phyloP scores from a whole-genome alignment of 164 flowering plant genomes.

The Buxus sempervirens region DNA sequence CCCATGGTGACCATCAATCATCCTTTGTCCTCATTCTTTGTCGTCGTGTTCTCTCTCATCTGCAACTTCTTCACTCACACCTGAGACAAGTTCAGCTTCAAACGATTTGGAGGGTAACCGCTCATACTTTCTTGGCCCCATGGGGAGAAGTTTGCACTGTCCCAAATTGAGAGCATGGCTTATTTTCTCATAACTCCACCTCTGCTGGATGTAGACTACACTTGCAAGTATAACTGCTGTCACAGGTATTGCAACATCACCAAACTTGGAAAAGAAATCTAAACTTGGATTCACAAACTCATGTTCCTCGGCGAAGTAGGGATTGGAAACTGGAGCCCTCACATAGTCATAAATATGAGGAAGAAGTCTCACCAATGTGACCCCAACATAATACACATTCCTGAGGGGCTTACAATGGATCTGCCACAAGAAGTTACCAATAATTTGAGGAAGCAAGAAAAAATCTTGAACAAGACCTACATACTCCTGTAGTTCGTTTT shows the following conservation, averaged over 20 bases:
- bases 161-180: slow-evolving; percentile 35
- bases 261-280: slow-evolving; percentile 72
- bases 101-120: slow-evolving; percentile 50
- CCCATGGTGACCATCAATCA: slow-evolving; percentile 6
- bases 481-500: slow-evolving; percentile 69
- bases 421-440: slow-evolving; percentile 78
- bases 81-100: slow-evolving; percentile 76
- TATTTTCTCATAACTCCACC: slow-evolving; percentile 60
- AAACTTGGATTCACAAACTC: slow-evolving; percentile 71
- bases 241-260: slow-evolving; percentile 63
- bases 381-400: slow-evolving; percentile 62
- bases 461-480: slow-evolving; percentile 83
- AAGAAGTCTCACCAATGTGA: slow-evolving; percentile 68
- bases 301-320: slow-evolving; percentile 60
- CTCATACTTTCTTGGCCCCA: slow-evolving; percentile 54
- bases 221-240: slow-evolving; percentile 48
- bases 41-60: slow-evolving; percentile 18
- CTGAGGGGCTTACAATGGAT: slow-evolving; percentile 58
- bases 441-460: slow-evolving; percentile 80
- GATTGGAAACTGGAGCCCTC: slow-evolving; percentile 53
- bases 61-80: slow-evolving; percentile 26
- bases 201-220: slow-evolving; percentile 67
- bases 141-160: slow-evolving; percentile 46
- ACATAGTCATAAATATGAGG: slow-evolving; percentile 78
- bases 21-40: slow-evolving; percentile 31